phyloP scores from a whole-genome alignment of 768 basidiomycete species.

The Tulasnella sp. region DNA sequence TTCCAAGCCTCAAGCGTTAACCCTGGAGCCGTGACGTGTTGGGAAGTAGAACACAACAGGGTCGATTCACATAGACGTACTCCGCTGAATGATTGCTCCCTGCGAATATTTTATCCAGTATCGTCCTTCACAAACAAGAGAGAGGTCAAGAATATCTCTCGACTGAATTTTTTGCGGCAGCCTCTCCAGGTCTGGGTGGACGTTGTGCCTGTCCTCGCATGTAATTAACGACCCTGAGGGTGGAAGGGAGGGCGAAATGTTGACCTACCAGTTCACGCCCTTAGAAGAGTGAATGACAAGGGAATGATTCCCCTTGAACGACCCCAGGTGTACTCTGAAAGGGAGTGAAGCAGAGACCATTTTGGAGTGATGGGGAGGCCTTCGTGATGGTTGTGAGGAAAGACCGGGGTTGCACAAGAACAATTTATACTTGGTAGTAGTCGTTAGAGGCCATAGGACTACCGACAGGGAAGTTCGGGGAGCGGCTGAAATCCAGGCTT shows the following conservation, averaged over 20 bases:
- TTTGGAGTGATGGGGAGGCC: neutral
- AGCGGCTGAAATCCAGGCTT: neutral
- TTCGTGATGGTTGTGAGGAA: neutral
- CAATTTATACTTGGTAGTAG: no score
- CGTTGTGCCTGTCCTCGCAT: no score
- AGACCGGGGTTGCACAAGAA: neutral
- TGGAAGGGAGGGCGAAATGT: neutral
- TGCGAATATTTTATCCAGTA: neutral
- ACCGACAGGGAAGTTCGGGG: neutral
- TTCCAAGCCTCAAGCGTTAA: neutral
- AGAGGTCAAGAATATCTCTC: neutral
- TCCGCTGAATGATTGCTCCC: neutral
- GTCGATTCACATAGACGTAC: neutral
- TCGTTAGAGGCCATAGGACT: neutral
- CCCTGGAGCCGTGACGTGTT: neutral
- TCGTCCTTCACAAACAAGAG: neutral
- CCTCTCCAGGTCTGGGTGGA: neutral
- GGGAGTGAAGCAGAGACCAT: neutral
- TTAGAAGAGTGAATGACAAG: neutral
- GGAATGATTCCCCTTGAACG: neutral
- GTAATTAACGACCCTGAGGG: no score
- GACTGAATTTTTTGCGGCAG: neutral
- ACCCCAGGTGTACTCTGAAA: neutral
- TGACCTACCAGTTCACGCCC: neutral
- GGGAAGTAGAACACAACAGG: neutral